Evolutionary conservation across 192 early-diverging fungal species (phyloP).

Genomic region (Rhizophlyctis rosea): DNA sequence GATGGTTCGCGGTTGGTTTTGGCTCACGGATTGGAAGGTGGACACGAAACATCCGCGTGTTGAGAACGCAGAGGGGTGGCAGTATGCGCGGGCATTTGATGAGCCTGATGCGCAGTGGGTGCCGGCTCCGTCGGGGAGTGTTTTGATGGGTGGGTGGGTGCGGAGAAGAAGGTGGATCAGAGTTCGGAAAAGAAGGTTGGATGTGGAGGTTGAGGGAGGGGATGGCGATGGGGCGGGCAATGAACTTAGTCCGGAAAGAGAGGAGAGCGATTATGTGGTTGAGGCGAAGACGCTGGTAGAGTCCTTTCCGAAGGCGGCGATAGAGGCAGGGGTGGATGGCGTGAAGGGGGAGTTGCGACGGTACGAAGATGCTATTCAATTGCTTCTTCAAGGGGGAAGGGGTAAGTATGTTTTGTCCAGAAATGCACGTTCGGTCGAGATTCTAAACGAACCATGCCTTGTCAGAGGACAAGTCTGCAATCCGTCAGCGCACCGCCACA

Average conservation of each 20-base stretch:
- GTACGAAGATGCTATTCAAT: conserved; percentile 60
- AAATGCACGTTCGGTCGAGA: too few relatives aligned
- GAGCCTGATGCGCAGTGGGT: conserved; percentile 50
- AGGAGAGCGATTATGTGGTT: conserved; percentile 33
- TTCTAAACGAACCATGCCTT: too few relatives aligned
- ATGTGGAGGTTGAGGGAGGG: conserved; percentile 25
- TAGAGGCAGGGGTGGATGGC: not conserved
- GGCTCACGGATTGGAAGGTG: conserved; percentile 79
- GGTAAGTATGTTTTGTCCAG: conserved; percentile 35
- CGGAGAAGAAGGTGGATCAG: conserved; percentile 72
- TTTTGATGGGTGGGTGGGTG: conserved; percentile 53
- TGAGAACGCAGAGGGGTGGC: conserved; percentile 69
- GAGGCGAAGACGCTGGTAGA: conserved; percentile 21
- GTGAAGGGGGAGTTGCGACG: conserved; percentile 36
- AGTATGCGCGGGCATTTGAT: conserved; percentile 29
- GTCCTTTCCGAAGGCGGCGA: too few relatives aligned
- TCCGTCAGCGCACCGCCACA: conserved; percentile 48
- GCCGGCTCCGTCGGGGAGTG: conserved; percentile 12
- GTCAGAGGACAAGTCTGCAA: conserved; percentile 53
- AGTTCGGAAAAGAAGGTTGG: conserved; percentile 68
- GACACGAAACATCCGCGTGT: conserved; percentile 58
- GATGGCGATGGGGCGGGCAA: not conserved
- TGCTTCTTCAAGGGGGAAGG: conserved; percentile 64
- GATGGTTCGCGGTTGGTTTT: conserved; percentile 60
- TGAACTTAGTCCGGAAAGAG: not conserved